Evolutionary conservation across 2,329 filamentous ascomycete genomes (phyloP).

Genomic region (Fusarium chlamydosporum): DNA sequence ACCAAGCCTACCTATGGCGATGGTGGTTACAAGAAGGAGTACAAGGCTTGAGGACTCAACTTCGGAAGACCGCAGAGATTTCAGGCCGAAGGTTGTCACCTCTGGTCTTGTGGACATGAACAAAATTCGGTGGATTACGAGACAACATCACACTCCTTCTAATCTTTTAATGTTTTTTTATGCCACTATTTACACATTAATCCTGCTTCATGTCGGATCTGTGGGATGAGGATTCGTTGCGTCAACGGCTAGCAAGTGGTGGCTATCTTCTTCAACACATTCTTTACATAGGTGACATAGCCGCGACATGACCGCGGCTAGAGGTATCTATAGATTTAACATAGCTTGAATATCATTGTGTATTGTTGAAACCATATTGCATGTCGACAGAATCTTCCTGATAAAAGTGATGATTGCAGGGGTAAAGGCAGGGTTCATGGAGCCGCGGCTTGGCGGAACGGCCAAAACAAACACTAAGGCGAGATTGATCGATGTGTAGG

Average conservation of each 20-base stretch:
- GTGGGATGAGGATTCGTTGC: background rate
- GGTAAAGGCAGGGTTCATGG: background rate
- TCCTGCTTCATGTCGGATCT: background rate
- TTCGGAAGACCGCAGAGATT: background rate
- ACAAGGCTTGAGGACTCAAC: conserved; percentile 18
- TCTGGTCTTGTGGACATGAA: background rate
- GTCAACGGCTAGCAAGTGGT: conserved; percentile 4
- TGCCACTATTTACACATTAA: conserved; percentile 1
- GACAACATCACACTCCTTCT: conserved; percentile 20
- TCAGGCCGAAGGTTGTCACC: background rate
- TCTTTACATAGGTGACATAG: conserved; percentile 42
- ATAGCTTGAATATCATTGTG: conserved; percentile 10
- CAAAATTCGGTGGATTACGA: conserved; percentile 11
- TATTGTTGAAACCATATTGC: background rate
- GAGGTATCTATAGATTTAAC: conserved; percentile 24
- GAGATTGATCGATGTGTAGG: too few species aligned
- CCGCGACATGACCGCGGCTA: conserved; percentile 21
- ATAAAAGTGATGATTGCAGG: rapidly evolving
- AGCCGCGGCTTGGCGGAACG: too few species aligned
- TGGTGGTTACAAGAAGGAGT: conserved; percentile 21
- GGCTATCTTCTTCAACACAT: conserved; percentile 35
- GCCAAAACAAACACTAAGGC: too few species aligned
- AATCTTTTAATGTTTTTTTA: conserved; percentile 23
- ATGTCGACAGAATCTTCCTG: rapidly evolving
- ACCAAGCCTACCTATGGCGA: conserved; percentile 3